These are phyloP conservation scores for Shiraia sp. DNA, from an alignment of 2,329 filamentous ascomycete genomes.

Conservation along the genomic window DNA sequence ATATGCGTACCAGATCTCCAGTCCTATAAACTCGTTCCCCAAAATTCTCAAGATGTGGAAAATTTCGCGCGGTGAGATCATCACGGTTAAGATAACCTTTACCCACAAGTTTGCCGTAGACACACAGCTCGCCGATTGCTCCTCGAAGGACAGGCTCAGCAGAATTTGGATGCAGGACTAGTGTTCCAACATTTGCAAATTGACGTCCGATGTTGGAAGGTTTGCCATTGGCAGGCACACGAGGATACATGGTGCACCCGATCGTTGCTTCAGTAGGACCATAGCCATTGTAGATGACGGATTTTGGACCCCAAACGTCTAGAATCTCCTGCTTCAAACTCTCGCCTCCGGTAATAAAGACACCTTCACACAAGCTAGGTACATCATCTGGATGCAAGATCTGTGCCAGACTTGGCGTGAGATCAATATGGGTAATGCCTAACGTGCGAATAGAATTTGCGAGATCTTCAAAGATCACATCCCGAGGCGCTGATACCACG, in stretches of 20 bases:
- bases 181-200: constrained; percentile 86
- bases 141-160: constrained; percentile 74
- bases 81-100: constrained; percentile 83
- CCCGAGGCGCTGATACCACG: constrained; percentile 78
- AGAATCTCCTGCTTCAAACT: constrained; percentile 86
- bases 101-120: constrained; percentile 84
- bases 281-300: constrained; percentile 87
- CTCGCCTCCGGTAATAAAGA: constrained; percentile 93
- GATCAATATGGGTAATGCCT: constrained; percentile 84
- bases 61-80: constrained; percentile 76
- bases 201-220: constrained; percentile 86
- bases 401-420: constrained; percentile 84
- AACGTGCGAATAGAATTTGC: constrained; percentile 71
- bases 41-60: constrained; percentile 63
- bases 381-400: constrained; percentile 79
- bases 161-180: constrained; percentile 72
- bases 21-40: constrained; percentile 73
- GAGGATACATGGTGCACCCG: constrained; percentile 85
- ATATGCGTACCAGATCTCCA: constrained; percentile 80
- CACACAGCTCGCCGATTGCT: constrained; percentile 83
- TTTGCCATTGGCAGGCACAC: constrained; percentile 75
- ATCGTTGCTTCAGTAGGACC: constrained; percentile 94
- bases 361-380: constrained; percentile 75
- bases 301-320: constrained; percentile 77
- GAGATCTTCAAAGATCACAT: constrained; percentile 84